Conservation (phyloP, 108 stramenopile species). For the Nitzschia sp. region DNA sequence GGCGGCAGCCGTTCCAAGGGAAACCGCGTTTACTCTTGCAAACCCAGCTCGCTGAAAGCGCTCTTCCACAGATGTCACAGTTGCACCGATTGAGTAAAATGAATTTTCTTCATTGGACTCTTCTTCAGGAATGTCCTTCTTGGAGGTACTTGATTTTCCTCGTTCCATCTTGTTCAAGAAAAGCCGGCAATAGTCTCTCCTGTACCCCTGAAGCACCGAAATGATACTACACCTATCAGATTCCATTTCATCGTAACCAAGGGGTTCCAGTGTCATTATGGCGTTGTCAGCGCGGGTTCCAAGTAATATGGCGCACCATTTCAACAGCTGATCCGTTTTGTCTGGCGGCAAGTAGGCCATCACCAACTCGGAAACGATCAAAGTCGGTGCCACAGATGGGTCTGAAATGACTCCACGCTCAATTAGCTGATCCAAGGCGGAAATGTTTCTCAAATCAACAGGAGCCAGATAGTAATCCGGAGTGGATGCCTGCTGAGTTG, state of each 20-base stretch:
- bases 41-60: slow-evolving; percentile 26
- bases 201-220: slow-evolving; percentile 56
- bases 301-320: slow-evolving; percentile 29
- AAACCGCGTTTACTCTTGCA: slow-evolving; percentile 15
- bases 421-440: slow-evolving; percentile 15
- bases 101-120: neutral
- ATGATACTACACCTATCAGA: neutral
- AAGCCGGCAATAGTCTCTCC: slow-evolving; percentile 45
- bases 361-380: slow-evolving; percentile 75
- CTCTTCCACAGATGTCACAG: slow-evolving; percentile 8
- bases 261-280: slow-evolving; percentile 60
- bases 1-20: slow-evolving; percentile 30
- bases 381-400: slow-evolving; percentile 35
- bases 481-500: neutral
- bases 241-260: slow-evolving; percentile 2
- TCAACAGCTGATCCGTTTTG: slow-evolving; percentile 30
- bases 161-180: slow-evolving; percentile 59
- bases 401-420: neutral
- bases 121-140: neutral
- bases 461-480: slow-evolving; percentile 48
- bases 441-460: slow-evolving; percentile 46
- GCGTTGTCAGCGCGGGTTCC: slow-evolving; percentile 26
- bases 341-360: slow-evolving; percentile 57
- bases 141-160: slow-evolving; percentile 25
- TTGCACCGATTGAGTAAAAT: slow-evolving; percentile 39